Conservation (phyloP, 768 basidiomycete species). For the Hypsizygus marmoreus region DNA sequence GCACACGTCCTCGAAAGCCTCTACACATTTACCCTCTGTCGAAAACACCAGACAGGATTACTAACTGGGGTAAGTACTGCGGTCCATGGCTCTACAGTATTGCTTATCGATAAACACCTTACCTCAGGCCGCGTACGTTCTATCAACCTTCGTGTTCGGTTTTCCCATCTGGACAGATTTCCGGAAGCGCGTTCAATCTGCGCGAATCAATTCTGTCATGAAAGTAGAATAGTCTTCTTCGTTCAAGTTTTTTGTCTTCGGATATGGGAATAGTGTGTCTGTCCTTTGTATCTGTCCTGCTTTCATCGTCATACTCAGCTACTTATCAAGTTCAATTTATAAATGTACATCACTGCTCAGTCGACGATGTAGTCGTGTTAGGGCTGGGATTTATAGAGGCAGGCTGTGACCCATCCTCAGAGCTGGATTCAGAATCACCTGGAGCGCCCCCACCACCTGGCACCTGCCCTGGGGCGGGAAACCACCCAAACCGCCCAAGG, state of each 20-base stretch:
- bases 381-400: no score
- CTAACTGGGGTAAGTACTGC: constrained; percentile 35
- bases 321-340: no score
- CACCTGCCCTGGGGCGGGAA: constrained; percentile 40
- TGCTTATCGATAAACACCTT: neutral
- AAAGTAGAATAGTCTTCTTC: constrained; percentile 53
- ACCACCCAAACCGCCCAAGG: constrained; percentile 65
- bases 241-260: neutral
- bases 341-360: no score
- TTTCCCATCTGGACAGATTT: constrained; percentile 57
- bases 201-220: constrained; percentile 80
- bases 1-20: constrained; percentile 49
- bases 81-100: neutral
- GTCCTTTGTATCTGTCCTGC: constrained; percentile 1
- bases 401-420: no score
- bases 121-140: constrained; percentile 53
- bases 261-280: neutral
- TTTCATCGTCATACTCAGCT: constrained; percentile 3
- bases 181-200: constrained; percentile 58
- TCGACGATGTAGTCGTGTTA: no score
- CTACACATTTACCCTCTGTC: constrained; percentile 50
- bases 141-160: constrained; percentile 53
- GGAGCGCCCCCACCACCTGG: constrained; percentile 13
- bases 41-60: constrained; percentile 50
- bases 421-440: no score